phyloP scores from a whole-genome alignment of 768 basidiomycete genomes.

The Dioszegia aurantiaca region DNA sequence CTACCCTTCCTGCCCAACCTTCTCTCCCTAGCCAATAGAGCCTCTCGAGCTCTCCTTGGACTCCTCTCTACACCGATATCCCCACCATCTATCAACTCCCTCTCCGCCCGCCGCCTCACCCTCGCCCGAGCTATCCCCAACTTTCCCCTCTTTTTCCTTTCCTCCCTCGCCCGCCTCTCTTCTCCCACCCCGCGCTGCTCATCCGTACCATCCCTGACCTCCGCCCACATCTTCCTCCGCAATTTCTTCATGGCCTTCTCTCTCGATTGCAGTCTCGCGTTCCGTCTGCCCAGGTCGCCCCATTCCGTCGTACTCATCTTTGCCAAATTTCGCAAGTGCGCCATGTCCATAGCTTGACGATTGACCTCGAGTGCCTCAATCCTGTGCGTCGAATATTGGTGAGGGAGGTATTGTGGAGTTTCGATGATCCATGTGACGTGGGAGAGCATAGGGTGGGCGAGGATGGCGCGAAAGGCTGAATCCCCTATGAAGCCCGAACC shows the following conservation, averaged over 20 bases:
- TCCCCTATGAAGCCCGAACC: conserved; percentile 17
- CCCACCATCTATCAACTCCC: background rate
- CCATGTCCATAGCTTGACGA: conserved; percentile 9
- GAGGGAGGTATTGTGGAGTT: conserved; percentile 11
- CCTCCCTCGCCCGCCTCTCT: background rate
- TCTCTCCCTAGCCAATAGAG: background rate
- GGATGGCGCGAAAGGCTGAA: conserved; percentile 13
- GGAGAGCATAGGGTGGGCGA: conserved; percentile 4
- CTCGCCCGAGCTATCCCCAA: background rate
- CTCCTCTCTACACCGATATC: background rate
- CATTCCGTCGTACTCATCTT: background rate
- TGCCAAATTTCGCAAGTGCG: background rate
- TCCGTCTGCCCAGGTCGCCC: background rate
- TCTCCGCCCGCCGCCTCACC: background rate
- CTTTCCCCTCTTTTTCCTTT: conserved; percentile 1
- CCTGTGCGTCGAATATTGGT: background rate
- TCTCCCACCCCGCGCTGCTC: background rate
- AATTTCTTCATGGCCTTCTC: background rate
- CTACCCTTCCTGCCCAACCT: background rate
- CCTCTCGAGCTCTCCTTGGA: conserved; percentile 4
- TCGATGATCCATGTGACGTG: conserved; percentile 20
- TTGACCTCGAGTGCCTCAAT: conserved; percentile 13
- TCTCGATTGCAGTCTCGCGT: background rate
- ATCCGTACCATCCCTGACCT: background rate
- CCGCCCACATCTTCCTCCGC: conserved; percentile 3